A percentile compares a stretch with the other conserved stretches of the same genome.
Evolutionary conservation across 257 asterid species (phyloP).

Genomic region (Solanum virginianum): DNA sequence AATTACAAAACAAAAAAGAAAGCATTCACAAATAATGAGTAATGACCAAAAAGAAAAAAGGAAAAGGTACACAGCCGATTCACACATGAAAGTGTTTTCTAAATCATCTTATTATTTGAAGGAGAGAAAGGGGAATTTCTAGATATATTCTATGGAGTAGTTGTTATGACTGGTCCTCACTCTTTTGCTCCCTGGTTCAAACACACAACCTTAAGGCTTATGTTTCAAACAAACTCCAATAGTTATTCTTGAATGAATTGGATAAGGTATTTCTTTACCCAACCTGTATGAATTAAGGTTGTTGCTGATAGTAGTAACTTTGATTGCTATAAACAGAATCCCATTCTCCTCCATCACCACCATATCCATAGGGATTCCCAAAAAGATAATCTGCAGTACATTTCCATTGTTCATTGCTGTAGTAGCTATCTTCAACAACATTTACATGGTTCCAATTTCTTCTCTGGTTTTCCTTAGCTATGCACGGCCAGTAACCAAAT

Average conservation of each 20-base stretch:
- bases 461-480: slow-evolving; percentile 27
- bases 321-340: neutral
- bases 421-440: slow-evolving; percentile 14
- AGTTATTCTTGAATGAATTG: neutral
- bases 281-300: neutral
- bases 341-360: neutral
- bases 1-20: neutral
- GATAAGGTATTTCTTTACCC: neutral
- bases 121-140: neutral
- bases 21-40: neutral
- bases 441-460: slow-evolving; percentile 1
- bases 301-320: neutral
- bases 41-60: neutral
- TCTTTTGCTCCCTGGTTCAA: too few species aligned
- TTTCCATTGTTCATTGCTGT: slow-evolving; percentile 42
- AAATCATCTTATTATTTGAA: neutral
- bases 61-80: neutral
- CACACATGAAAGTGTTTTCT: neutral
- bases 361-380: slow-evolving; percentile 37
- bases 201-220: neutral
- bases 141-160: neutral
- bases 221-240: neutral
- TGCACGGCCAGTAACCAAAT: slow-evolving; percentile 90
- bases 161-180: neutral
- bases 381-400: slow-evolving; percentile 65